Conservation (phyloP, 1,139 yeast genomes). For the Magnusiomyces tetraspermus region DNA sequence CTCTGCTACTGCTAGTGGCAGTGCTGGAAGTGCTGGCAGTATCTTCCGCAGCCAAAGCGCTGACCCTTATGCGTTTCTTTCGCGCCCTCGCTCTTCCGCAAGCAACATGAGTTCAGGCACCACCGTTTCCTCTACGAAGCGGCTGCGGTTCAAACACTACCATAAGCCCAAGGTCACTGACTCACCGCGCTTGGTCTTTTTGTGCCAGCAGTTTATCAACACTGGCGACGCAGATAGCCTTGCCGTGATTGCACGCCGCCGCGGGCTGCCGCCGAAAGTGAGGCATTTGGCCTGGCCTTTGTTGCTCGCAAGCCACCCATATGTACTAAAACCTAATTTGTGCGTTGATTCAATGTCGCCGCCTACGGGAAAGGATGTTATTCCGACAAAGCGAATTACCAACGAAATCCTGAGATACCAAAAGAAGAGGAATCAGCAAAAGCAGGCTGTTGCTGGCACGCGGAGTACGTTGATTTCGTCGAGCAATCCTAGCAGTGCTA, state of each 20-base stretch:
- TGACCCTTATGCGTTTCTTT: not conserved
- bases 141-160: conserved; percentile 30
- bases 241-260: conserved; percentile 71
- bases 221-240: conserved; percentile 54
- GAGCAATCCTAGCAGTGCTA: not conserved
- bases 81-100: not conserved
- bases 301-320: conserved; percentile 71
- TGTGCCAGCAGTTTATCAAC: conserved; percentile 37
- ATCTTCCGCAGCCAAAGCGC: not conserved
- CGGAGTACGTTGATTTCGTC: not conserved
- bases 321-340: conserved; percentile 60
- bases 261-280: conserved; percentile 77
- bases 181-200: conserved; percentile 28
- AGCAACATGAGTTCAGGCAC: not conserved
- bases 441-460: not conserved
- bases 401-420: conserved; percentile 30
- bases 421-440: conserved; percentile 9
- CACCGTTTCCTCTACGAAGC: not conserved
- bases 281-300: conserved; percentile 82
- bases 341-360: conserved; percentile 21
- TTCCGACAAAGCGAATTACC: conserved; percentile 26
- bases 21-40: not conserved
- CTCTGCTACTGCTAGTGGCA: not conserved
- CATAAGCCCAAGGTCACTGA: conserved; percentile 32
- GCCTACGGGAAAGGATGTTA: conserved; percentile 14